These are phyloP conservation scores for Physcomitrellopsis africana DNA, from an alignment of 225 moss, liverwort and hornwort species.

Conservation along the genomic window DNA sequence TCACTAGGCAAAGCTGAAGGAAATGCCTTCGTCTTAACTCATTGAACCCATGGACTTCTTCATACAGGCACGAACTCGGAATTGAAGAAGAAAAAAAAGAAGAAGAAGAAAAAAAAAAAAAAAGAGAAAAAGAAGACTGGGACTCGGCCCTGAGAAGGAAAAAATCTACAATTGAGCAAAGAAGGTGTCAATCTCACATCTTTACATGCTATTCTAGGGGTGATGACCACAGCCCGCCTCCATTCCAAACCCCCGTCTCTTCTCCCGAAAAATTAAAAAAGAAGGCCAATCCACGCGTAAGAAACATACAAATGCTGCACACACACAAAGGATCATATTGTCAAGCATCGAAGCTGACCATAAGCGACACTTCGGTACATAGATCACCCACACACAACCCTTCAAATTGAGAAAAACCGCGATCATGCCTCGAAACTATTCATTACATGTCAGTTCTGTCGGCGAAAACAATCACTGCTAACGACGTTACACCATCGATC, in stretches of 20 bases:
- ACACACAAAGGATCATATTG: conserved; percentile 8
- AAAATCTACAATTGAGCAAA: not conserved
- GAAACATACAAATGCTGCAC: conserved; percentile 17
- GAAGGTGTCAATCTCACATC: conserved; percentile 21
- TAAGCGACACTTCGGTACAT: not conserved
- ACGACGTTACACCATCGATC: conserved; percentile 4
- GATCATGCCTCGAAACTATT: conserved; percentile 3
- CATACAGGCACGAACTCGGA: not conserved
- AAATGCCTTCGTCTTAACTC: no score
- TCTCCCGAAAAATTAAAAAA: not conserved
- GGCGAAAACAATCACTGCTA: conserved; percentile 12
- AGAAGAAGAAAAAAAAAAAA: not conserved
- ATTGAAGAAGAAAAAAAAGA: not conserved
- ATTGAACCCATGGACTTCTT: no score
- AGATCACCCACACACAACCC: not conserved
- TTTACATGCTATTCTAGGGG: conserved; percentile 23
- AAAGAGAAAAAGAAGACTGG: conserved; percentile 1
- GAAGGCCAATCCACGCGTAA: conserved; percentile 5
- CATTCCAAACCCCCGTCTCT: conserved; percentile 24
- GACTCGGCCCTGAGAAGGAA: conserved; percentile 1
- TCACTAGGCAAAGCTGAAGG: no score
- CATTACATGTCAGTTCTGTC: conserved; percentile 15
- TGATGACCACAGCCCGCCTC: not conserved
- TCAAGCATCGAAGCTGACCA: not conserved
- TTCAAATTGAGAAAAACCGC: not conserved